Evolutionary conservation across 169 alveolate genomes (phyloP), one percentile per base, ranked within the genome.

Genomic region (Theileria orientalis): DNA sequence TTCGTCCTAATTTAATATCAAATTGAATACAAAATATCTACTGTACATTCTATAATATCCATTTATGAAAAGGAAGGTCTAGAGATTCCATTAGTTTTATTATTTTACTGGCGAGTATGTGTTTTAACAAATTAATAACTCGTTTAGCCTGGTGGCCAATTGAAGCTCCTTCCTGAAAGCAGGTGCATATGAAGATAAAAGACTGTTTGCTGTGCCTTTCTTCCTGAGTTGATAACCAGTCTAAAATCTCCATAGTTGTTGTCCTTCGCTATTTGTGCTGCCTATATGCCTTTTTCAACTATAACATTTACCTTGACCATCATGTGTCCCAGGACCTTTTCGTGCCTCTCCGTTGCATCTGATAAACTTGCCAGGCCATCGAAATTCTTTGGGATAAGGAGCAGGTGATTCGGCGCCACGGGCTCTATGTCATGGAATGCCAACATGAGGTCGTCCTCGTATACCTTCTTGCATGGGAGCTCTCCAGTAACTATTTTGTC

Each of bases 341-440:
- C 88, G 67, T 95, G 95, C 23, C 76, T 83, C 42, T 91, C 96
- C 61, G 87, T 76, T 25, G 98, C 98, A 46, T 91, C 82, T 42
- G 91, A 76, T 21, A 95, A 86, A 49, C 94, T 83, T 3, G 98
- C 80, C 13, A 96, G 91, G 3, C 97, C 96, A 41, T 83, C 90
- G 42, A 93, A 76, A 7, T 76, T 67, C 91, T 96, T 96, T 23
- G 99, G 99, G 44, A 96, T 90, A 11, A 96, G 87, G 27, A 96
- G 77, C 61, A 94, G 91, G 78, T 96, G 99, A 3, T 76, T 90
- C 0, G 97, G 97, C n/a, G 98, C 96, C 29, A 80, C 92, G 3
- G 99, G 98, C 52, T 86, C 85, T 5, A 94, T 87, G 74, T 96
- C 98, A 77, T 91, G 94, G 78, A 96, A 95, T 13, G 98, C 96